A percentile compares a stretch with the other conserved stretches of the same genome.
These are phyloP conservation scores for Chlorella sp. DNA, from an alignment of 139 green algal genomes.

Conservation along the genomic window DNA sequence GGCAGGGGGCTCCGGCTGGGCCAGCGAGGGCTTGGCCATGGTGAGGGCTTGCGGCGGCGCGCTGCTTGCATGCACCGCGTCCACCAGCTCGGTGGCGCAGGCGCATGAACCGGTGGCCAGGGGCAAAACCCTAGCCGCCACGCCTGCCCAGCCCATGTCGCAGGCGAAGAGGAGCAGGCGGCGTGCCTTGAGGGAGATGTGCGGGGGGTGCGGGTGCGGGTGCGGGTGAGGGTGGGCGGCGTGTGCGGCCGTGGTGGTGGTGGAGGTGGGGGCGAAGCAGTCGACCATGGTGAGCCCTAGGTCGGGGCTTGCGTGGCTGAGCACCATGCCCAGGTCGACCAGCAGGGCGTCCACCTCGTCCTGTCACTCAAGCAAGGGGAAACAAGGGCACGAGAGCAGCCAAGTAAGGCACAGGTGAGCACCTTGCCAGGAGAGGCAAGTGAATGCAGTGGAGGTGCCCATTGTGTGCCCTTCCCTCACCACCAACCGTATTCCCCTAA, in stretches of 20 bases:
- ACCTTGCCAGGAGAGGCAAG: too few relatives aligned
- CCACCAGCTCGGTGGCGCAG: conserved; percentile 37
- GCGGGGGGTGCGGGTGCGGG: neutral
- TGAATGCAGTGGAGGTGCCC: too few relatives aligned
- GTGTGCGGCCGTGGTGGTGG: too few relatives aligned
- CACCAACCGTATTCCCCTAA: too few relatives aligned
- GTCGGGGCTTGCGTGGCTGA: conserved; percentile 25
- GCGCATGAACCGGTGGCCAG: conserved; percentile 24
- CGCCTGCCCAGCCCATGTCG: conserved; percentile 44
- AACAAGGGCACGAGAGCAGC: too few relatives aligned
- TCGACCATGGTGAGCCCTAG: neutral
- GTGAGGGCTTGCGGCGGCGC: neutral
- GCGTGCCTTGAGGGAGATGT: conserved; percentile 25
- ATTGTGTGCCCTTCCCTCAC: too few relatives aligned
- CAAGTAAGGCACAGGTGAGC: too few relatives aligned
- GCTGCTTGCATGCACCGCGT: conserved; percentile 20
- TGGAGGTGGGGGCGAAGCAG: neutral
- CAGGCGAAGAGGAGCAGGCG: conserved; percentile 47
- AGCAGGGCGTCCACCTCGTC: conserved; percentile 20
- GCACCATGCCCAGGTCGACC: conserved; percentile 40
- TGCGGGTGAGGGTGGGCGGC: too few relatives aligned
- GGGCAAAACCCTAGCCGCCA: conserved; percentile 35
- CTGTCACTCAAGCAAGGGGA: too few relatives aligned
- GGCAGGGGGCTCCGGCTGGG: too few relatives aligned
- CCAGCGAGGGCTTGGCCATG: too few relatives aligned